Evolutionary conservation across 208 protist species (phyloP), one percentile per base, ranked within the genome.

Genomic region (Trypanosoma caninum): DNA sequence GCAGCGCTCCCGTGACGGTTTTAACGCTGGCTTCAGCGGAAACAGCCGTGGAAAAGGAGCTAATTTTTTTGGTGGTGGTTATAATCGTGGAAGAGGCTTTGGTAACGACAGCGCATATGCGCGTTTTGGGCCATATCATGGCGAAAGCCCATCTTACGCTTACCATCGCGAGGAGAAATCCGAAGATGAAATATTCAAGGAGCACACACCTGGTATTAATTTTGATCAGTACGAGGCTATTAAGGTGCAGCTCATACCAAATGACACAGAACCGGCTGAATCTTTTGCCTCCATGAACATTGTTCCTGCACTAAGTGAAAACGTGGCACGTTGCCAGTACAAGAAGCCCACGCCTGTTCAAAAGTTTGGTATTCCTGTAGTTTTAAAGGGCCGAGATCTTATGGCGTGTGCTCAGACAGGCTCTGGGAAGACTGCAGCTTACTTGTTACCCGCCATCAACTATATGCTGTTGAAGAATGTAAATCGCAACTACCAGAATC

Each of bases 401-500:
- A 99, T 99, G 97, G 97, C 95, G 5, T 99, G 98, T 67, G 98
- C 98, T 7, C 98, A 99, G 84, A 99, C 98, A 20, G 98, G 97
- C 52, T 99, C 97, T 16, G 98, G 98, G 57, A 99, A 99, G 84
- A 99, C 98, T 3, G 98, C 97, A 25, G 97, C 98, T 20, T 99
- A 99, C 80, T 80, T 99, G 2, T 74, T 99, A 20, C 98, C 98
- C 16, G 96, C 97, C 35, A 96, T 99, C 52, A 91, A 91, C 63
- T 83, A 84, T 50, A 90, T 94, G 71, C 70, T 91, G 25, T 54
- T 79, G 30, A 94, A 94, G 69, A 84, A 78, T 60, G 27, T 81
- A 40, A 86, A 83, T 65, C 75, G 74, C 25, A 45, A 47, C 46
- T 66, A 63, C 27, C 63, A 73, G 33, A 57, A 51, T 28, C 69